Evolutionary conservation across 73 alveolate genomes (phyloP).

Genomic region (Tetrahymena thermophila): DNA sequence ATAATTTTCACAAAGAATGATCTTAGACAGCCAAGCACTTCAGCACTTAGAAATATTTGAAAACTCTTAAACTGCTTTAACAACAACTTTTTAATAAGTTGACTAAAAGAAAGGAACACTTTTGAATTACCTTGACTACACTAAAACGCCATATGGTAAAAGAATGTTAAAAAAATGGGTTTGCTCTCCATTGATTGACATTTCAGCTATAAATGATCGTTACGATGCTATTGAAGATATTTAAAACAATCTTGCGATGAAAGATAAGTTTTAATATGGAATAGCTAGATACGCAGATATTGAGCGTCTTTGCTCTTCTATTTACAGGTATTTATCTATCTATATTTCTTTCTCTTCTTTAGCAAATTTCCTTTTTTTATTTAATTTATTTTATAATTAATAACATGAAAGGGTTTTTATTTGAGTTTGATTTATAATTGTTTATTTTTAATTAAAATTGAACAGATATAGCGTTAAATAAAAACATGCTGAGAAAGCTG

Average conservation of each 20-base stretch:
- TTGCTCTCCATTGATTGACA: constrained; percentile 52
- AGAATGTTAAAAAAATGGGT: constrained; percentile 68
- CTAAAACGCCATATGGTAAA: constrained; percentile 62
- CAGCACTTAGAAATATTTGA: constrained; percentile 23
- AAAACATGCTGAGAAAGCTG: constrained; percentile 26
- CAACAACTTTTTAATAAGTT: neutral
- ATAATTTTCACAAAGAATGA: neutral
- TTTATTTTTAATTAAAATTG: too few relatives aligned
- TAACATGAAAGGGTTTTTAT: too few relatives aligned
- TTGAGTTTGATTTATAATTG: too few relatives aligned
- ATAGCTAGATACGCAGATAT: constrained; percentile 47
- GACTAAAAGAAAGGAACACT: constrained; percentile 49
- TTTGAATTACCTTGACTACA: constrained; percentile 44
- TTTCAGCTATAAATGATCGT: constrained; percentile 57
- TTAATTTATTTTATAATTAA: too few relatives aligned
- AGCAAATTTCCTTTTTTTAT: too few relatives aligned
- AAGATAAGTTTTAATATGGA: constrained; percentile 38
- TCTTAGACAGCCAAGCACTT: constrained; percentile 36
- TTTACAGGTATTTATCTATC: constrained; percentile 63
- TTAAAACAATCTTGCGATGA: constrained; percentile 1
- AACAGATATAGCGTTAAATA: neutral
- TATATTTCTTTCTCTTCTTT: too few relatives aligned
- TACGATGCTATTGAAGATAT: constrained; percentile 58
- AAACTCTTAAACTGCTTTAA: neutral
- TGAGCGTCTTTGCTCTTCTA: constrained; percentile 43